These are phyloP conservation scores for Talaromyces pinophilus DNA, from an alignment of 2,329 filamentous ascomycete genomes.

Conservation along the genomic window DNA sequence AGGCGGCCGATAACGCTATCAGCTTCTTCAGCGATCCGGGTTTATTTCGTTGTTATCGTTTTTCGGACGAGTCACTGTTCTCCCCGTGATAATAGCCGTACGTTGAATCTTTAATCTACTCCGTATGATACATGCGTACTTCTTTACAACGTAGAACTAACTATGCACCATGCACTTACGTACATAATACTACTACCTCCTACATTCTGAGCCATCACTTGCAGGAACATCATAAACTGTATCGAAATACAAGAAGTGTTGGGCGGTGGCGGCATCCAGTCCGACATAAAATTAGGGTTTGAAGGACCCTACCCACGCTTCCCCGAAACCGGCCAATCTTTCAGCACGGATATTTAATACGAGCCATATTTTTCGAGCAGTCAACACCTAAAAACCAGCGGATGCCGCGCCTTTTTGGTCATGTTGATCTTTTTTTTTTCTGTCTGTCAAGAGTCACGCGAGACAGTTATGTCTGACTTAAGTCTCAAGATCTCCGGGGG, in stretches of 20 bases:
- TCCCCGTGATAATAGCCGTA: conserved; percentile 7
- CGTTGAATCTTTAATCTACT: neutral
- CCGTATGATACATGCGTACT: neutral
- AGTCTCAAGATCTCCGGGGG: neutral
- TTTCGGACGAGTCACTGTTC: conserved; percentile 15
- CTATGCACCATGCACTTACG: neutral
- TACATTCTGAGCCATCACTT: neutral
- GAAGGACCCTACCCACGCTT: conserved; percentile 1
- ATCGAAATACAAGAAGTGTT: neutral
- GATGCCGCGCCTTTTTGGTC: conserved; percentile 12
- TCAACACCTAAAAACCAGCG: neutral
- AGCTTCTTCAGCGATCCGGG: conserved; percentile 7
- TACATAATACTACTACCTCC: neutral
- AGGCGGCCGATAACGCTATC: conserved; percentile 18
- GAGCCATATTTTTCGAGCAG: neutral
- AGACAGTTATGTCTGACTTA: neutral
- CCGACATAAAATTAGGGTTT: conserved; percentile 7
- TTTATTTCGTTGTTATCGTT: conserved; percentile 6
- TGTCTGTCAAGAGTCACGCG: neutral
- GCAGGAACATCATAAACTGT: neutral
- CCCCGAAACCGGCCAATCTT: conserved; percentile 20
- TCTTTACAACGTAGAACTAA: neutral
- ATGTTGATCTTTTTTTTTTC: conserved; percentile 1
- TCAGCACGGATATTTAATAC: conserved; percentile 13
- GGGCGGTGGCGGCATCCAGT: neutral